Evolutionary conservation across 2,329 filamentous ascomycete genomes (phyloP).

Genomic region (Rachicladosporium sp.): DNA sequence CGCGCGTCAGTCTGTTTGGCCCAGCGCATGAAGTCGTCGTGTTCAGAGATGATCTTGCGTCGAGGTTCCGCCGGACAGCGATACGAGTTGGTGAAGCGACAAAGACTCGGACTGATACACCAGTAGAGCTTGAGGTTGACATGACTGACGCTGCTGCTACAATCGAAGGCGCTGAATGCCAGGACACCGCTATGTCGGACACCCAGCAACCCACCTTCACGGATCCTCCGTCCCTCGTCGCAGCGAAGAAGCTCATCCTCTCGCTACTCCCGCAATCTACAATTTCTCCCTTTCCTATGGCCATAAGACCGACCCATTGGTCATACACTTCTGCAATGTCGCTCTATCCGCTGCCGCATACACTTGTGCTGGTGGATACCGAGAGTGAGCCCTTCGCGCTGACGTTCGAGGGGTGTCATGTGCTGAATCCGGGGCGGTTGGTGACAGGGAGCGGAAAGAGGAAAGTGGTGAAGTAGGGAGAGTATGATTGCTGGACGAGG

Average conservation of each 20-base stretch:
- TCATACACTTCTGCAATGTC: constrained; percentile 66
- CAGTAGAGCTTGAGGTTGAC: not conserved
- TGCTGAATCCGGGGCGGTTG: constrained; percentile 80
- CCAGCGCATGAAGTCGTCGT: constrained; percentile 77
- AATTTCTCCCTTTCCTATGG: constrained; percentile 74
- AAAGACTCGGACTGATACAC: constrained; percentile 23
- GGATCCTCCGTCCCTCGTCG: constrained; percentile 1
- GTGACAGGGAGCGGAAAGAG: constrained; percentile 49
- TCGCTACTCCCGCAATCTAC: constrained; percentile 85
- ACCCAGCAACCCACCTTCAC: too few relatives aligned
- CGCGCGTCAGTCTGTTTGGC: constrained; percentile 71
- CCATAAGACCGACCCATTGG: constrained; percentile 74
- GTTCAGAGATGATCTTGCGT: constrained; percentile 75
- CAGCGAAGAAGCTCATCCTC: constrained; percentile 54
- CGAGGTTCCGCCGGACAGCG: constrained; percentile 62
- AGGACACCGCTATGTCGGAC: constrained; percentile 11
- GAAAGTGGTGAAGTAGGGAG: constrained; percentile 64
- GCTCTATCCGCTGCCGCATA: constrained; percentile 78
- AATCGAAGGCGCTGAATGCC: not conserved
- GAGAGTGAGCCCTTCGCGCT: constrained; percentile 73
- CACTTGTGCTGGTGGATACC: constrained; percentile 69
- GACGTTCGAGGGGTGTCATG: constrained; percentile 89
- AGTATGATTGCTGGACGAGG: constrained; percentile 61
- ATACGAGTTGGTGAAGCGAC: constrained; percentile 52
- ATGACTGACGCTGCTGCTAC: not conserved